A percentile compares a stretch with the other conserved stretches of the same genome.
Conservation (phyloP, 495 filamentous ascomycete species). For the Neurospora intermedia region DNA sequence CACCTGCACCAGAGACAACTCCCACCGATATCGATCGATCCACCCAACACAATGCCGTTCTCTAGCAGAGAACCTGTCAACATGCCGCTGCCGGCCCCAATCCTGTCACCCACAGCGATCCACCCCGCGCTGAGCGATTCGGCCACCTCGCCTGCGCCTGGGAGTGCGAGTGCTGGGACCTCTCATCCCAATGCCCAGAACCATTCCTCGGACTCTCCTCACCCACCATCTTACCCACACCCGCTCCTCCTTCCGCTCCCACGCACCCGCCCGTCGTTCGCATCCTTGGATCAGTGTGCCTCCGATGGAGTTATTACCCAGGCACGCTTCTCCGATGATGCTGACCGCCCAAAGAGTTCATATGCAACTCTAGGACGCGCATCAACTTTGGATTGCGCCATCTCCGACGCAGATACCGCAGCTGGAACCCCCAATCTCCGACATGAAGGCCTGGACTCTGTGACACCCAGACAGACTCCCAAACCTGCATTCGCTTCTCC, state of each 20-base stretch:
- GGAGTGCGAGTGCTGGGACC: background rate
- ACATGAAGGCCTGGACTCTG: conserved; percentile 3
- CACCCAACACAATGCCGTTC: conserved; percentile 3
- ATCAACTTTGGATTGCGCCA: conserved; percentile 1
- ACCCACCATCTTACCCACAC: background rate
- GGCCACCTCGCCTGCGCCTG: background rate
- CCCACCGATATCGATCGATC: conserved; percentile 11
- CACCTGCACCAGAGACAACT: conserved; percentile 19
- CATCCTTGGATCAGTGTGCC: conserved; percentile 2
- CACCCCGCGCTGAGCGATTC: conserved; percentile 26
- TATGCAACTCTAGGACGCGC: conserved; percentile 8
- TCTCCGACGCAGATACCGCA: background rate
- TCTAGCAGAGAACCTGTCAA: conserved; percentile 15
- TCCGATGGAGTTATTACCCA: conserved; percentile 19
- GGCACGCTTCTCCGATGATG: conserved; percentile 7
- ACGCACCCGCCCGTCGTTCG: background rate
- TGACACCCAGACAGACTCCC: conserved; percentile 1
- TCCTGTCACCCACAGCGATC: conserved; percentile 28
- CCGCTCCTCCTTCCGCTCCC: conserved; percentile 13
- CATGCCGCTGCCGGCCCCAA: conserved; percentile 20
- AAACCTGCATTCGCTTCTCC: conserved; percentile 3
- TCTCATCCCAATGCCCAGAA: background rate
- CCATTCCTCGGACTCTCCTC: background rate
- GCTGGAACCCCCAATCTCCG: conserved; percentile 5
- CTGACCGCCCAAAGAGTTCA: conserved; percentile 13